phyloP scores from a whole-genome alignment of 1,284 basidiomycete genomes.

The Ustilago lituana region DNA sequence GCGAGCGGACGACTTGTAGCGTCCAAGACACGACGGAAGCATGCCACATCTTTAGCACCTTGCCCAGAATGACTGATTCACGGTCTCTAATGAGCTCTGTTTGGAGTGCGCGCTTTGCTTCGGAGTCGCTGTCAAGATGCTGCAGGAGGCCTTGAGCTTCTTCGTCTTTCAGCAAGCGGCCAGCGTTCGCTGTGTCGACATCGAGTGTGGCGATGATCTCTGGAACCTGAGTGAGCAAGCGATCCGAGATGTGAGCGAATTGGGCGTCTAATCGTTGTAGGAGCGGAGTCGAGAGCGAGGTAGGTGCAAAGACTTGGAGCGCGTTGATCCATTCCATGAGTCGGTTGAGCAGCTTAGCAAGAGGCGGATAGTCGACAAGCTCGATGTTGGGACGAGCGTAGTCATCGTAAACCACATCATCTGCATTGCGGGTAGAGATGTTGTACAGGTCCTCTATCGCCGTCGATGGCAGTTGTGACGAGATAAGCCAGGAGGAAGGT shows the following conservation, averaged over 20 bases:
- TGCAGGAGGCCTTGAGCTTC: conserved; percentile 2
- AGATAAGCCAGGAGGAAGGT: conserved; percentile 21
- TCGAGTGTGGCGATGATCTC: conserved; percentile 1
- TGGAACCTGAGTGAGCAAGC: conserved; percentile 6
- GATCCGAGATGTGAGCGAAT: conserved; percentile 6
- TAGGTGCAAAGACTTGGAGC: conserved; percentile 26
- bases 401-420: conserved; percentile 20
- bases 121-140: conserved; percentile 3
- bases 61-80: conserved; percentile 11
- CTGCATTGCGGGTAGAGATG: neutral
- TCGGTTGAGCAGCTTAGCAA: conserved; percentile 31
- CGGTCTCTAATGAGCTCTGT: conserved; percentile 14
- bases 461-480: conserved; percentile 9
- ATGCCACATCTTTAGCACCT: conserved; percentile 20
- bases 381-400: conserved; percentile 23
- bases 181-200: neutral
- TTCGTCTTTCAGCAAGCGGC: conserved; percentile 4
- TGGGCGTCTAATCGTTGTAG: neutral
- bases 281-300: neutral
- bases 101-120: neutral
- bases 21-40: conserved; percentile 25
- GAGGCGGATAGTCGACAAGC: conserved; percentile 25
- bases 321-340: conserved; percentile 31
- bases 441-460: conserved; percentile 17
- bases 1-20: conserved; percentile 5